These are phyloP conservation scores for Lizanozyma gosingica DNA, from an alignment of 1,139 yeast species.

Conservation along the genomic window DNA sequence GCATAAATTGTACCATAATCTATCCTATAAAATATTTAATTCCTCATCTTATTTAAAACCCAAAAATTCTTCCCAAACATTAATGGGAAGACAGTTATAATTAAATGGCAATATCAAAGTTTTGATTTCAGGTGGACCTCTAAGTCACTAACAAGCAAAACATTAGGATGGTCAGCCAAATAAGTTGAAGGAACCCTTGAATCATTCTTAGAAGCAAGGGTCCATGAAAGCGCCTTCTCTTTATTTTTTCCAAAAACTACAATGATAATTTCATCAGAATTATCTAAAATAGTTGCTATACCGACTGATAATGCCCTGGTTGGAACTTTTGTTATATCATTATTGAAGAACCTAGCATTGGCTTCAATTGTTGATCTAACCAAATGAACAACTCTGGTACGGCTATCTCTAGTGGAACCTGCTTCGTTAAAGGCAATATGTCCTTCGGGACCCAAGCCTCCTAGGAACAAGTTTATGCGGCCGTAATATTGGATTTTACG, in stretches of 20 bases:
- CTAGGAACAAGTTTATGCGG: slow-evolving; percentile 47
- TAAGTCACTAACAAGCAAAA: slow-evolving; percentile 37
- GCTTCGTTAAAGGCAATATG: slow-evolving; percentile 59
- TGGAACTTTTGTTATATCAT: slow-evolving; percentile 43
- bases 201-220: slow-evolving; percentile 29
- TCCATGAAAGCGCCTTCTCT: slow-evolving; percentile 34
- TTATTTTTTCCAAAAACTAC: slow-evolving; percentile 41
- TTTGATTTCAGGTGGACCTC: slow-evolving; percentile 31
- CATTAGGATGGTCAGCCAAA: slow-evolving; percentile 38
- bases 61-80: too few species aligned
- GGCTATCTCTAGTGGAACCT: slow-evolving; percentile 41
- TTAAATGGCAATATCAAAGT: too few species aligned
- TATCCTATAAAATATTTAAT: too few species aligned
- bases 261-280: slow-evolving; percentile 44
- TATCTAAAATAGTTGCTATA: slow-evolving; percentile 52
- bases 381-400: slow-evolving; percentile 41
- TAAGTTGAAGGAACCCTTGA: slow-evolving; percentile 37
- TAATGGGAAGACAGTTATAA: too few species aligned
- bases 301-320: slow-evolving; percentile 49
- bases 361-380: slow-evolving; percentile 49
- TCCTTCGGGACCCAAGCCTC: slow-evolving; percentile 60
- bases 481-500: slow-evolving; percentile 41
- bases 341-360: slow-evolving; percentile 46
- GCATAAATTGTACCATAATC: too few species aligned
- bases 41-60: too few species aligned